A percentile compares a stretch with the other conserved stretches of the same genome.
These are phyloP conservation scores for Soucietia sequanensis DNA, from an alignment of 805 yeast species.

Conservation along the genomic window DNA sequence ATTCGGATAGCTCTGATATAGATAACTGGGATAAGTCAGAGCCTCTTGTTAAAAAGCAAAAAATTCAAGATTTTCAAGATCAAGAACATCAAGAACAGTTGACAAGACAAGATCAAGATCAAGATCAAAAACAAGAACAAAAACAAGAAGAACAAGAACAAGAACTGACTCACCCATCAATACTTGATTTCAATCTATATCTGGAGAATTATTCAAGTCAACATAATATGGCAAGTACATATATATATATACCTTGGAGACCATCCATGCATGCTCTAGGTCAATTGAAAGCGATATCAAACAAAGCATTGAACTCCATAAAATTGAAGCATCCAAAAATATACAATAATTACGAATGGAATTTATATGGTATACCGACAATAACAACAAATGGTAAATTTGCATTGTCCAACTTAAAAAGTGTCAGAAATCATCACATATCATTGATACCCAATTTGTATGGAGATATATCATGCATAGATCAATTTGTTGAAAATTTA, in stretches of 20 bases:
- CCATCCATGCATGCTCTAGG: constrained; percentile 10
- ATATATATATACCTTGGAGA: constrained; percentile 12
- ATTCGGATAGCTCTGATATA: no score
- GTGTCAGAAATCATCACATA: constrained; percentile 9
- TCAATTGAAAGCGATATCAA: constrained; percentile 8
- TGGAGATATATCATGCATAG: constrained; percentile 8
- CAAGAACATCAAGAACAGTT: no score
- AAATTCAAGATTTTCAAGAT: no score
- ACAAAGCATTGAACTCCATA: constrained; percentile 7
- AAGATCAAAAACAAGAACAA: no score
- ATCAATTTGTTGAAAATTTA: constrained; percentile 8
- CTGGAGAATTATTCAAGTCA: constrained; percentile 12
- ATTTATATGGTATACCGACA: constrained; percentile 6
- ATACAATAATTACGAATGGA: constrained; percentile 9
- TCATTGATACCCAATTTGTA: constrained; percentile 10
- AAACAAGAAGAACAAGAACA: no score
- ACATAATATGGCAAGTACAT: constrained; percentile 8
- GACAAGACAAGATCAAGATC: no score
- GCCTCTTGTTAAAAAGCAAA: no score
- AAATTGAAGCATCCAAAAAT: constrained; percentile 2
- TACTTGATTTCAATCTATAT: constrained; percentile 7
- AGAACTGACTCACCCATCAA: no score
- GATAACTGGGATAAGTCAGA: no score
- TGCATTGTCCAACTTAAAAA: constrained; percentile 8
- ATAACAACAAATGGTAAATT: constrained; percentile 4